These are phyloP conservation scores for Bryum argenteum DNA, from an alignment of 225 moss, liverwort and hornwort genomes.

Conservation along the genomic window DNA sequence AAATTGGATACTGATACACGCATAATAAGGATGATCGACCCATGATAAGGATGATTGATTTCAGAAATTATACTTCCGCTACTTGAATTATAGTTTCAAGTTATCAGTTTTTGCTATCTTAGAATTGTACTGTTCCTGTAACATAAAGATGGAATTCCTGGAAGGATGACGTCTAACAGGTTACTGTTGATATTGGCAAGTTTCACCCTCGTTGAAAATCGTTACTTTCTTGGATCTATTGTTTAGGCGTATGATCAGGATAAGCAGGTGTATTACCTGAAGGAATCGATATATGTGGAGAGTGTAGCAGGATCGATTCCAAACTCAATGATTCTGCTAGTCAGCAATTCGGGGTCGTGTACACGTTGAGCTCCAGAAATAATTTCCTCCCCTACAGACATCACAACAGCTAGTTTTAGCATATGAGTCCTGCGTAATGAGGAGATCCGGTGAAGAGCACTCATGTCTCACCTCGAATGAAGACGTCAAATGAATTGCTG, in stretches of 20 bases:
- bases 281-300: conserved; percentile 82
- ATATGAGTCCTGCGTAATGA: neutral
- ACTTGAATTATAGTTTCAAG: too few species aligned
- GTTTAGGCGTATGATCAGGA: too few species aligned
- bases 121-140: neutral
- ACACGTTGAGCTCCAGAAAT: conserved; percentile 93
- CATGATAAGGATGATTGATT: neutral
- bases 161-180: too few species aligned
- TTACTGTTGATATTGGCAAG: too few species aligned
- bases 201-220: too few species aligned
- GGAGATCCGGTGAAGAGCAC: neutral
- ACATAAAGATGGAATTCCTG: too few species aligned
- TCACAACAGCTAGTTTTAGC: conserved; percentile 2
- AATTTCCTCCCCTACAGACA: conserved; percentile 77
- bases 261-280: conserved; percentile 52
- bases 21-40: neutral
- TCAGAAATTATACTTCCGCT: neutral
- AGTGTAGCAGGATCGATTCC: conserved; percentile 79
- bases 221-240: neutral
- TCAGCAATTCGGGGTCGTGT: conserved; percentile 77
- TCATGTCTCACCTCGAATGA: conserved; percentile 67
- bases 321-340: conserved; percentile 55
- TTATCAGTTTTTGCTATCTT: neutral
- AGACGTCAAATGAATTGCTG: conserved; percentile 94
- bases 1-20: too few species aligned